Base-by-base conservation (phyloP, 495 filamentous ascomycete genomes). In the Penicillium samsonianum region DNA sequence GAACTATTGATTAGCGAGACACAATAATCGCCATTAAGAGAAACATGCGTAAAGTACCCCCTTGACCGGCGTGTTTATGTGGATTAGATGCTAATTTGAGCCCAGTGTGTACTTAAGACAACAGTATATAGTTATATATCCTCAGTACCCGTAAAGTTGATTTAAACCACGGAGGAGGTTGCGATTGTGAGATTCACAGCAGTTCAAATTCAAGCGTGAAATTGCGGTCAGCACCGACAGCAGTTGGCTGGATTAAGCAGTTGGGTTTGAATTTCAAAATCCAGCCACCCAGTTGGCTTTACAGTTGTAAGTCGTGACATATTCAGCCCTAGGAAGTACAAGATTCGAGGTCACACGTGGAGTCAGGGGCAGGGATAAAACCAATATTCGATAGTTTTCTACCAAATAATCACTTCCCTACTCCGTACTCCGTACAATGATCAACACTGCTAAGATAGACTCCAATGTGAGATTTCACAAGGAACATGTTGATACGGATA, bases 261-360 rank as follows among this genome's bases (percentile, higher is more conserved):
- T 30, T 35, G 47, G 19, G 5, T 47, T 31, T 28, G 16, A 47
- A 47, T 28, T 47, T 26, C 14, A 5, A 50, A 22, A 14, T 9
- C n/a, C 33, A 50, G 9, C n/a, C 46, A 25, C 17, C 9, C 4
- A 23, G 31, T 40, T 40, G 8, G 20, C 3, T 35, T 44, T n/a
- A 3, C 40, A 35, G 14, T 20, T 42, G 11, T 5, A 17, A 25
- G 14, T 4, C 14, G 46, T 51, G 31, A 14, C 37, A 26, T 54
- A 41, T 14, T 35, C 41, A 54, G 51, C 51, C 51, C 41, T 54
- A 54, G 19, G 41, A 54, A 25, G 17, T 35, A 35, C 5, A 20
- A 20, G 33, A 31, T 17, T 8, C 7, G 20, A 25, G 14, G n/a
- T 44, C 28, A n/a, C 50, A 53, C 38, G 5, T 22, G n/a, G 23